These are phyloP conservation scores for Citrullus colocynthis DNA, from an alignment of 306 rosid species.

Conservation along the genomic window DNA sequence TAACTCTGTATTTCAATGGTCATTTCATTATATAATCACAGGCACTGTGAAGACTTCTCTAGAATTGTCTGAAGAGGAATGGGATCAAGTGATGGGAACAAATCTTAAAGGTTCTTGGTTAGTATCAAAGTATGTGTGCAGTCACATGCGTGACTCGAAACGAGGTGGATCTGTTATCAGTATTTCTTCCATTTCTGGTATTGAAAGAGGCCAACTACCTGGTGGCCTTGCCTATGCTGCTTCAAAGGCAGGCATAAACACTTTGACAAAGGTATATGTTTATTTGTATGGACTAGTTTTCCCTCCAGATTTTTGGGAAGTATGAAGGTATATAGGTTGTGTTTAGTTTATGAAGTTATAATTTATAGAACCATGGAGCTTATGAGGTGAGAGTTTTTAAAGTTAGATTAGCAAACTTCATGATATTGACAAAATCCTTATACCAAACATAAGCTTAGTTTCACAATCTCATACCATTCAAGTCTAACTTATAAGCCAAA, in stretches of 20 bases:
- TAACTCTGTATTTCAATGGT: not conserved
- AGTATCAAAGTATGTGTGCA: conserved; percentile 54
- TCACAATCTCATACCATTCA: not conserved
- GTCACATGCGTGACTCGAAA: conserved; percentile 36
- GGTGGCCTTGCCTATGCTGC: conserved; percentile 49
- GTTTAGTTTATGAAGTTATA: not conserved
- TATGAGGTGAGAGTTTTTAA: not conserved
- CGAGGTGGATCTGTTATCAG: conserved; percentile 61
- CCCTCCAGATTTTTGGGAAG: not conserved
- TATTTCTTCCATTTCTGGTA: conserved; percentile 52
- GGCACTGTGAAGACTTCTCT: conserved; percentile 48
- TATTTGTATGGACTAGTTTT: not conserved
- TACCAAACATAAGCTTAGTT: not conserved
- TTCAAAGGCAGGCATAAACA: conserved; percentile 46
- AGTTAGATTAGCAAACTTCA: not conserved
- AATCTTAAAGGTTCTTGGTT: conserved; percentile 66
- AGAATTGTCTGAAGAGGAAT: conserved; percentile 66
- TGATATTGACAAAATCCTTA: not conserved
- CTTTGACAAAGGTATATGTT: conserved; percentile 38
- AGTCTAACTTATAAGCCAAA: not conserved
- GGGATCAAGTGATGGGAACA: conserved; percentile 43
- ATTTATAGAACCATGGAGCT: not conserved
- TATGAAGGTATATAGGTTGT: not conserved
- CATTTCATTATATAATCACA: conserved; percentile 3
- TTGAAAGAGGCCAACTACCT: conserved; percentile 47